Percentiles rank a stretch among this genome's conserved stretches.
Evolutionary conservation across 768 basidiomycete genomes (phyloP).

Genomic region (Phanerodontia chrysosporium): DNA sequence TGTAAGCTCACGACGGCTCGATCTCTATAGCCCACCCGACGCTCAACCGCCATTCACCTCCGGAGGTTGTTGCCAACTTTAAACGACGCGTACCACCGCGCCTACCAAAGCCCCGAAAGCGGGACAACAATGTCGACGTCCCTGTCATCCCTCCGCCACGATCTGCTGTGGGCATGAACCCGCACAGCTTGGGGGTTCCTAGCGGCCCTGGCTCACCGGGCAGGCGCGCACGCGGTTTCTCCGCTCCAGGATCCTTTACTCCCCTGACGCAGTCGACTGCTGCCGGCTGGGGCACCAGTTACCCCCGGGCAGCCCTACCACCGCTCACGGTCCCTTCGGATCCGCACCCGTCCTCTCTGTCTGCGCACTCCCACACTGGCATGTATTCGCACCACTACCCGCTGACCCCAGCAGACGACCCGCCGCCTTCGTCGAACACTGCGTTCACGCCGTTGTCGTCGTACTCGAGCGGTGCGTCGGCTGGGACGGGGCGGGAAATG

Average conservation of each 20-base stretch:
- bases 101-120: constrained; percentile 82
- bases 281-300: constrained; percentile 53
- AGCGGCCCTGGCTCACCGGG: constrained; percentile 43
- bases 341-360: constrained; percentile 50
- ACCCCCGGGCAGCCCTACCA: constrained; percentile 58
- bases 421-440: constrained; percentile 40
- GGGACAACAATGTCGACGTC: constrained; percentile 60
- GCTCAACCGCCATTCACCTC: constrained; percentile 84
- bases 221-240: constrained; percentile 66
- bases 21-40: constrained; percentile 73
- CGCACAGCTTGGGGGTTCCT: constrained; percentile 55
- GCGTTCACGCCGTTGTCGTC: constrained; percentile 35
- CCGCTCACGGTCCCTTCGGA: constrained; percentile 77
- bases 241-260: constrained; percentile 76
- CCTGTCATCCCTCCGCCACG: constrained; percentile 71
- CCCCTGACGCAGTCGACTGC: constrained; percentile 59
- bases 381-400: constrained; percentile 65
- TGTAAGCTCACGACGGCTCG: neutral
- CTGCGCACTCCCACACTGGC: constrained; percentile 31
- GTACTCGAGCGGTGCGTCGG: constrained; percentile 14
- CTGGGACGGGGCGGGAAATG: constrained; percentile 24
- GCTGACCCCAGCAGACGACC: constrained; percentile 67
- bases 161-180: constrained; percentile 67
- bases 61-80: constrained; percentile 90
- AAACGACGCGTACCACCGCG: constrained; percentile 94